Evolutionary conservation across 257 asterid genomes (phyloP).

Genomic region (Penstemon newberryi): DNA sequence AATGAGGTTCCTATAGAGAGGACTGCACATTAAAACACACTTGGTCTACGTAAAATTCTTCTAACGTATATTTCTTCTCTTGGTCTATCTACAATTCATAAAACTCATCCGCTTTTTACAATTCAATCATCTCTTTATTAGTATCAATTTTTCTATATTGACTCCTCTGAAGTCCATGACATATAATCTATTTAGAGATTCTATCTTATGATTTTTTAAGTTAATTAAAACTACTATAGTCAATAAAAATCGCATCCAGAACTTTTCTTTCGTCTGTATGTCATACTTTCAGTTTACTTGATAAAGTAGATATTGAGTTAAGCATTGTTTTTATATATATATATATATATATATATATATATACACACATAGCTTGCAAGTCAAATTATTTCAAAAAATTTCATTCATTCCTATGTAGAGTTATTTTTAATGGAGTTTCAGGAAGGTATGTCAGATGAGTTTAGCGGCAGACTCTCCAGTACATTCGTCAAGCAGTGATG

Average conservation of each 20-base stretch:
- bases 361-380: background rate
- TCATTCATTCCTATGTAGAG: background rate
- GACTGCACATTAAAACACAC: too few species aligned
- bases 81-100: too few species aligned
- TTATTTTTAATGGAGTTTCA: background rate
- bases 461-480: conserved; percentile 70
- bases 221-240: background rate
- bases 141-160: background rate
- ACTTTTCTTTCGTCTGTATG: background rate
- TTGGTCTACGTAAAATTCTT: too few species aligned
- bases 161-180: background rate
- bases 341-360: background rate
- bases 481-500: conserved; percentile 82
- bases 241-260: background rate
- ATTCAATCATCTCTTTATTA: too few species aligned
- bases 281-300: background rate
- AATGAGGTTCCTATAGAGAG: too few species aligned
- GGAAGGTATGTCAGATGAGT: conserved; percentile 58
- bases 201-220: background rate
- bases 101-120: too few species aligned
- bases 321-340: background rate
- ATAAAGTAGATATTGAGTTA: background rate
- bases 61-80: too few species aligned
- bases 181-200: background rate
- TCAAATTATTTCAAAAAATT: background rate